Conservation (phyloP, 768 basidiomycete genomes). For the Xerocomellus chrysenteron region DNA sequence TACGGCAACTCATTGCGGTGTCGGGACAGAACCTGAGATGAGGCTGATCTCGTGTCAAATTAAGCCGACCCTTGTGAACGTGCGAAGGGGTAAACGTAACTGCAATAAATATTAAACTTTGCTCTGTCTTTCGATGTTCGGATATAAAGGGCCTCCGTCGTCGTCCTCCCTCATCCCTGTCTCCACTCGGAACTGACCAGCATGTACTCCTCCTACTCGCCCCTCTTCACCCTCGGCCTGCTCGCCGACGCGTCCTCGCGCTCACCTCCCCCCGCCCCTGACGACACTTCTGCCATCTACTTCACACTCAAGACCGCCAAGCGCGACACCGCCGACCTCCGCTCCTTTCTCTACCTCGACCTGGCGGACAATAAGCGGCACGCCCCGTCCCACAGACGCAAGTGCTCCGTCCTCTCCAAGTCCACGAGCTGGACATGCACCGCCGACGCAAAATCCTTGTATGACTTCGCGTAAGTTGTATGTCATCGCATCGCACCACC, state of each 20-base stretch:
- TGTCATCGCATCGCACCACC: background rate
- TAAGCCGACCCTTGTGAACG: constrained; percentile 16
- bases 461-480: constrained; percentile 15
- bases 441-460: constrained; percentile 6
- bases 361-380: constrained; percentile 53
- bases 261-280: background rate
- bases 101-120: constrained; percentile 20
- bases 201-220: constrained; percentile 43
- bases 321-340: constrained; percentile 40
- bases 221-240: constrained; percentile 65
- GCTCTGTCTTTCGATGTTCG: background rate
- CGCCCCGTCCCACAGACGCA: constrained; percentile 39
- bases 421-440: constrained; percentile 32
- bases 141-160: constrained; percentile 13
- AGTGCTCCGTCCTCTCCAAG: constrained; percentile 30
- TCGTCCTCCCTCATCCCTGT: background rate
- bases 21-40: background rate
- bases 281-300: constrained; percentile 43
- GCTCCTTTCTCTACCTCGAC: constrained; percentile 70
- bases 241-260: constrained; percentile 33
- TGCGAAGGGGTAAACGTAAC: constrained; percentile 7
- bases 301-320: constrained; percentile 44
- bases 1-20: constrained; percentile 22
- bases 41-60: background rate
- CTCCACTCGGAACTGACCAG: background rate